Evolutionary conservation across 192 early-diverging fungal genomes (phyloP).

Genomic region (Coemansia guatemalensis): DNA sequence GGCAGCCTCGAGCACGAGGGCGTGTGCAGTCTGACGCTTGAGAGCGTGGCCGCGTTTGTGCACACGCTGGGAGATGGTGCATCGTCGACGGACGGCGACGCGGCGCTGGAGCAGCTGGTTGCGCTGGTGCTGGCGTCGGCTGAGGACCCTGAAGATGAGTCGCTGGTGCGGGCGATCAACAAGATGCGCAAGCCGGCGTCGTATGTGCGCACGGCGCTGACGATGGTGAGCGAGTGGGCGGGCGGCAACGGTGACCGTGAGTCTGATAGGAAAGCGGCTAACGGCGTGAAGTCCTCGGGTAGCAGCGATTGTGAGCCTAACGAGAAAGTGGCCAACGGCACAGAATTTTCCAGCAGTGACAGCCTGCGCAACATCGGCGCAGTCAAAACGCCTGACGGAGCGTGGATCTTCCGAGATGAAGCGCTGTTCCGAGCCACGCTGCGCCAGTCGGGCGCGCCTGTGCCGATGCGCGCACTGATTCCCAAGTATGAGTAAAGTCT

Average conservation of each 20-base stretch:
- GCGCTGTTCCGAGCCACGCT: slow-evolving; percentile 38
- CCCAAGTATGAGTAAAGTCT: slow-evolving; percentile 23
- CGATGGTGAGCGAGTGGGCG: slow-evolving; percentile 22
- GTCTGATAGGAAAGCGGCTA: neutral
- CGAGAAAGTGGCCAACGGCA: slow-evolving; percentile 1
- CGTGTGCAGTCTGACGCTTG: slow-evolving; percentile 11
- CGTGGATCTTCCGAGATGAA: slow-evolving; percentile 43
- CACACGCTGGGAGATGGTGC: neutral
- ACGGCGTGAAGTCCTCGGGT: neutral
- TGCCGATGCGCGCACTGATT: slow-evolving; percentile 28
- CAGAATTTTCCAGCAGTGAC: neutral
- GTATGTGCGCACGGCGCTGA: slow-evolving; percentile 45
- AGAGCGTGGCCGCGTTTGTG: slow-evolving; percentile 13
- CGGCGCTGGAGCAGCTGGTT: slow-evolving; percentile 14
- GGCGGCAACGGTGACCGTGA: neutral
- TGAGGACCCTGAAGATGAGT: slow-evolving; percentile 1
- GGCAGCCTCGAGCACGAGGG: slow-evolving; percentile 46
- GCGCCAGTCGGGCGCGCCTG: slow-evolving; percentile 41
- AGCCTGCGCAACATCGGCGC: slow-evolving; percentile 45
- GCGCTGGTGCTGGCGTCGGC: slow-evolving; percentile 1
- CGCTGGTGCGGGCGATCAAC: slow-evolving; percentile 14
- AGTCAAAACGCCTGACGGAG: slow-evolving; percentile 23
- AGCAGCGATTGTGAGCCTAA: slow-evolving; percentile 5
- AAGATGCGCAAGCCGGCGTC: slow-evolving; percentile 38
- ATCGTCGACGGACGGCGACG: slow-evolving; percentile 3